Evolutionary conservation across 805 yeast species (phyloP).

Genomic region (Tetrapisispora fleetii): DNA sequence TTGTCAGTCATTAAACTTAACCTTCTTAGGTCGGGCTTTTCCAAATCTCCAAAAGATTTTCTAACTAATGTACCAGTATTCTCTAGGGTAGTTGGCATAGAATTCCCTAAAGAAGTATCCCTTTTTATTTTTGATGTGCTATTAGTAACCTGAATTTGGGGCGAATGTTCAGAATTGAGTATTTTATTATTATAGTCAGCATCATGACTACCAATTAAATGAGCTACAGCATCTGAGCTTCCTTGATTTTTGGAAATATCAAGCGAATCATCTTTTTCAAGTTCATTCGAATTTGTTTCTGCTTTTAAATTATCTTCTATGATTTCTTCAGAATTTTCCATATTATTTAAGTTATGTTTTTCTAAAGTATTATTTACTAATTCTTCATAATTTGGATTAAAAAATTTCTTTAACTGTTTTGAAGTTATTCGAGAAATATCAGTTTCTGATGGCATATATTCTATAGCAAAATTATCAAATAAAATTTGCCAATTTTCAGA

Average conservation of each 20-base stretch:
- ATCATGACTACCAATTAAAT: too few relatives aligned
- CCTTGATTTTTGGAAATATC: too few relatives aligned
- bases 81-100: not conserved
- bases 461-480: constrained; percentile 67
- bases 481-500: constrained; percentile 84
- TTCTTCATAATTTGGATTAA: constrained; percentile 20
- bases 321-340: not conserved
- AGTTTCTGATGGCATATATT: constrained; percentile 79
- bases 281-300: too few relatives aligned
- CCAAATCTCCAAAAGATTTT: not conserved
- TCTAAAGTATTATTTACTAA: not conserved
- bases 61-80: not conserved
- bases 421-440: constrained; percentile 89
- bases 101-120: not conserved
- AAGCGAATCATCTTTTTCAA: too few relatives aligned
- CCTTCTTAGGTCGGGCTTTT: constrained; percentile 1
- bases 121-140: not conserved
- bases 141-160: not conserved
- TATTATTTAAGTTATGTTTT: too few relatives aligned
- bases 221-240: too few relatives aligned
- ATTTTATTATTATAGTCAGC: too few relatives aligned
- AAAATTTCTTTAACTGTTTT: constrained; percentile 67
- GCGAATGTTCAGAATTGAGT: not conserved
- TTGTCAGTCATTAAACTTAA: not conserved
- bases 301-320: not conserved